Evolutionary conservation across 1,284 basidiomycete species (phyloP).

Genomic region (Kwoniella shivajii): DNA sequence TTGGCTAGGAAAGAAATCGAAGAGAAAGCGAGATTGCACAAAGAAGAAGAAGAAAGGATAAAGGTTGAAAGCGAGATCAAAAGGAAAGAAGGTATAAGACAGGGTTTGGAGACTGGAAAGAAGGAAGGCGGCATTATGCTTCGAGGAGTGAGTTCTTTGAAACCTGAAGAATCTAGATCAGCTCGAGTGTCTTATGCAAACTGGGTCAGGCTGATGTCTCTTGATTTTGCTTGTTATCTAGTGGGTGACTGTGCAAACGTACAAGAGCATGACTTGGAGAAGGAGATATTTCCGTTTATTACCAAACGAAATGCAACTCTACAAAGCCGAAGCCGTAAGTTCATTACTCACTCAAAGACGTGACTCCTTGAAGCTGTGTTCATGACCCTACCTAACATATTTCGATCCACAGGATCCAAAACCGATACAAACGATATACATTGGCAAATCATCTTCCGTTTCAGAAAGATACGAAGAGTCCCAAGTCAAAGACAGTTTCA

Average conservation of each 20-base stretch:
- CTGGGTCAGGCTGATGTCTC: background rate
- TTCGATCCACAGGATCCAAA: constrained; percentile 27
- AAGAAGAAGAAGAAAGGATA: constrained; percentile 11
- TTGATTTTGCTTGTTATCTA: no score
- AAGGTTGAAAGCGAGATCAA: constrained; percentile 14
- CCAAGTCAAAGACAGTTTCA: constrained; percentile 49
- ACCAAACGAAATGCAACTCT: constrained; percentile 35
- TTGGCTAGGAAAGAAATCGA: constrained; percentile 12
- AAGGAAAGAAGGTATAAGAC: constrained; percentile 19
- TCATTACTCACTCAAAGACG: background rate
- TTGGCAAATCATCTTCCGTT: constrained; percentile 16
- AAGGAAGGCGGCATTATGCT: constrained; percentile 43
- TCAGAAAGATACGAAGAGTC: constrained; percentile 46
- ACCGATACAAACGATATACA: constrained; percentile 32
- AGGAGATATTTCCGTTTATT: constrained; percentile 45
- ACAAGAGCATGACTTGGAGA: constrained; percentile 42
- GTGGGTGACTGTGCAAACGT: constrained; percentile 50
- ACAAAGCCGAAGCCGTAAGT: constrained; percentile 40
- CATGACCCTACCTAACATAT: background rate
- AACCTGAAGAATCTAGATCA: no score
- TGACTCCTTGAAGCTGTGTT: background rate
- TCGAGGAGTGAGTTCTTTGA: constrained; percentile 49
- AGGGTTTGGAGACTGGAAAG: constrained; percentile 26
- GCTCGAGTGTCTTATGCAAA: background rate
- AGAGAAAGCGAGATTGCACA: constrained; percentile 6